Evolutionary conservation across 2,329 filamentous ascomycete species (phyloP).

Genomic region (Calonectria henricotiae): DNA sequence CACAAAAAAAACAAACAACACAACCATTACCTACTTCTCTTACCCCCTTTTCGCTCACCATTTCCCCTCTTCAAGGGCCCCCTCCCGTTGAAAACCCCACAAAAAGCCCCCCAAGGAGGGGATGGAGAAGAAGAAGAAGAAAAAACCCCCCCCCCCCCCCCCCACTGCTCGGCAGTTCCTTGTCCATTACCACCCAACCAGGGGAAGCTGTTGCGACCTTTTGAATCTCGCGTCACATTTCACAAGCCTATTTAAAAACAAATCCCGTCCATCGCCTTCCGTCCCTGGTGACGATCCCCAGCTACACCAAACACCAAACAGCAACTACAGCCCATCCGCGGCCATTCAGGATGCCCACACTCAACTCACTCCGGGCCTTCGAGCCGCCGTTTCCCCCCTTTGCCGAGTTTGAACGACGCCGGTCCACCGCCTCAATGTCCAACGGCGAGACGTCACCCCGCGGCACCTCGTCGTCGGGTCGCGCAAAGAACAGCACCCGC

Average conservation of each 20-base stretch:
- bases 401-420: constrained; percentile 51
- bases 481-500: constrained; percentile 43
- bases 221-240: constrained; percentile 3
- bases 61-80: no score
- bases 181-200: background rate
- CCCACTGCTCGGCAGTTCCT: constrained; percentile 13
- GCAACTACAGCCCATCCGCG: background rate
- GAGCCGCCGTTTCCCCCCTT: constrained; percentile 50
- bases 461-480: constrained; percentile 43
- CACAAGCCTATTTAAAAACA: background rate
- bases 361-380: constrained; percentile 49
- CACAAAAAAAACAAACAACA: no score
- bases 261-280: constrained; percentile 9
- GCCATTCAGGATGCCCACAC: constrained; percentile 46
- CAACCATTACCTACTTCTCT: no score
- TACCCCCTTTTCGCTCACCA: no score
- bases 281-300: background rate
- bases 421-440: constrained; percentile 47
- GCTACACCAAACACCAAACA: constrained; percentile 1
- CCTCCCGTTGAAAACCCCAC: no score
- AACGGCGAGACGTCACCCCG: constrained; percentile 41
- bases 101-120: no score
- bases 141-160: no score
- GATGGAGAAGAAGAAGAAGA: no score
- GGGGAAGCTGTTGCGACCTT: constrained; percentile 5